Conservation (phyloP, 345 rosid genomes). For the Eucalyptus guilfoylei region DNA sequence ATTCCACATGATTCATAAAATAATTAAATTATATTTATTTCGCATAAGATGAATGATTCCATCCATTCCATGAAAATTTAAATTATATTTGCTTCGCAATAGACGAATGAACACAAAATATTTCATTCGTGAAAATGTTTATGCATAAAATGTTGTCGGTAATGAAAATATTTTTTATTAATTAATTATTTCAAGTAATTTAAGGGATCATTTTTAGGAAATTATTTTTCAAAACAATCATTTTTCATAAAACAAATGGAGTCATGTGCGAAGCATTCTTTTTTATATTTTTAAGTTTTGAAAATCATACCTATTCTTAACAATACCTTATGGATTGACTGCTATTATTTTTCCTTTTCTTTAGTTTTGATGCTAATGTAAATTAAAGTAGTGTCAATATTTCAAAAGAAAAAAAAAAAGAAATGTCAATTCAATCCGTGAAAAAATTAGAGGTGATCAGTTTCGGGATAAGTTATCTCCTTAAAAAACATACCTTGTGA, state of each 20-base stretch:
- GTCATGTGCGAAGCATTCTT: not conserved
- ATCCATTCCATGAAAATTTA: no score
- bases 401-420: not conserved
- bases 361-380: not conserved
- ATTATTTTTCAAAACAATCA: not conserved
- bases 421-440: not conserved
- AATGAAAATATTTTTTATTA: not conserved
- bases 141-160: accelerated
- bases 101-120: not conserved
- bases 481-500: not conserved
- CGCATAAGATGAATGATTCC: no score
- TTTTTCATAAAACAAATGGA: not conserved
- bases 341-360: not conserved
- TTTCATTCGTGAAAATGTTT: not conserved
- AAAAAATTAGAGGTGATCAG: not conserved
- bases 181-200: not conserved
- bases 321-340: not conserved
- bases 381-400: not conserved
- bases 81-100: no score
- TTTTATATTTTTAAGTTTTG: accelerated
- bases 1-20: accelerated
- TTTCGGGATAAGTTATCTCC: accelerated
- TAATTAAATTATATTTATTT: no score
- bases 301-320: not conserved
- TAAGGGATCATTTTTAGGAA: not conserved